A percentile compares a stretch with the other conserved stretches of the same genome.
Conservation (phyloP, 371 early-diverging fungal species). For the Rhizopus sp. region DNA sequence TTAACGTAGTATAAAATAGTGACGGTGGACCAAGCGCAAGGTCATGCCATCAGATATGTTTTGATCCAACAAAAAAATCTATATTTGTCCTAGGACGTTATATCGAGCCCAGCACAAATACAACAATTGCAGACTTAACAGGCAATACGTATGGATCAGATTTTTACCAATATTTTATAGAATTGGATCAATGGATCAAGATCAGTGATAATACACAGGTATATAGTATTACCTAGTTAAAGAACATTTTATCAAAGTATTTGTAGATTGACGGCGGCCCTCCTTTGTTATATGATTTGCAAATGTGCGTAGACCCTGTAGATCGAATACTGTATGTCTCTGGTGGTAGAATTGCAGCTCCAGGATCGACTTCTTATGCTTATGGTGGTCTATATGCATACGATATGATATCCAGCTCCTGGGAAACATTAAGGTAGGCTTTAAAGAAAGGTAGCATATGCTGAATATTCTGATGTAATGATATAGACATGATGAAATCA, state of each 20-base stretch:
- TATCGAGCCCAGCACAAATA: constrained; percentile 59
- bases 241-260: not conserved
- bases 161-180: constrained; percentile 86
- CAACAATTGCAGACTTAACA: constrained; percentile 32
- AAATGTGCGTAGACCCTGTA: constrained; percentile 88
- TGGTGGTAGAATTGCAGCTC: constrained; percentile 80
- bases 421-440: constrained; percentile 65
- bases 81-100: constrained; percentile 89
- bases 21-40: constrained; percentile 88
- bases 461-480: no score
- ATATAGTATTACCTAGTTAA: constrained; percentile 14
- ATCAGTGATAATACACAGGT: constrained; percentile 77
- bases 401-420: constrained; percentile 59
- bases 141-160: constrained; percentile 73
- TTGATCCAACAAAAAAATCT: constrained; percentile 71
- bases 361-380: constrained; percentile 58
- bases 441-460: not conserved
- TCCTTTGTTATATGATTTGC: constrained; percentile 89
- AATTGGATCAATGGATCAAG: constrained; percentile 67
- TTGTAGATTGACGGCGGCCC: constrained; percentile 75
- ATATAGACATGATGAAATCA: not conserved
- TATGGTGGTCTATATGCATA: constrained; percentile 90
- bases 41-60: constrained; percentile 92
- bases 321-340: constrained; percentile 80
- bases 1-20: constrained; percentile 27